These are phyloP conservation scores for Aspergillus incahuasiensis DNA, from an alignment of 495 filamentous ascomycete species.

Conservation along the genomic window DNA sequence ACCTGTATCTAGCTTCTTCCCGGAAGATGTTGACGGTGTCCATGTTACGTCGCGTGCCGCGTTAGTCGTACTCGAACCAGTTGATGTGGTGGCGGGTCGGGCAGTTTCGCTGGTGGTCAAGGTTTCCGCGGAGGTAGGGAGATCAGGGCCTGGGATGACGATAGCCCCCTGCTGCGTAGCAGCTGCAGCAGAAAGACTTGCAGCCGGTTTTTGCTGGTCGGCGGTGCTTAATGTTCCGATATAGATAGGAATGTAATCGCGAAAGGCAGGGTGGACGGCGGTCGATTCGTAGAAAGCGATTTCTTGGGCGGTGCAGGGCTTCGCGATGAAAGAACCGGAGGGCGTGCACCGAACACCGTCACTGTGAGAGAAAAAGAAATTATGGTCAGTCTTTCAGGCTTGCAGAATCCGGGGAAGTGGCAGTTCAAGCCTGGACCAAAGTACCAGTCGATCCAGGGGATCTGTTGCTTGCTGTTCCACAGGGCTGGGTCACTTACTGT, in stretches of 20 bases:
- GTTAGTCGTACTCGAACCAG: slow-evolving; percentile 4
- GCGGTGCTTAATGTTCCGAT: slow-evolving; percentile 66
- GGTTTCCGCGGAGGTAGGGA: slow-evolving; percentile 17
- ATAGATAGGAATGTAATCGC: slow-evolving; percentile 76
- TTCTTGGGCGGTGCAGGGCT: slow-evolving; percentile 85
- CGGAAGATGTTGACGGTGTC: slow-evolving; percentile 47
- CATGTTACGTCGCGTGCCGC: slow-evolving; percentile 31
- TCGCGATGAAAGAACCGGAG: slow-evolving; percentile 84
- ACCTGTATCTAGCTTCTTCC: slow-evolving; percentile 63
- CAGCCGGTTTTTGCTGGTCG: slow-evolving; percentile 48
- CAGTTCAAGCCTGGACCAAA: not conserved
- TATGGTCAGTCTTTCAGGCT: slow-evolving; percentile 5
- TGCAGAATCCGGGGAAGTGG: not conserved
- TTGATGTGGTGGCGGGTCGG: slow-evolving; percentile 1
- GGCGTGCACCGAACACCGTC: slow-evolving; percentile 86
- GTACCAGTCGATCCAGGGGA: not conserved
- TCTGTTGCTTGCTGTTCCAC: not conserved
- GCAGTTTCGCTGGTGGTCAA: slow-evolving; percentile 11
- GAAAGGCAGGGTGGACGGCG: slow-evolving; percentile 62
- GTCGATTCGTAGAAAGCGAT: slow-evolving; percentile 89
- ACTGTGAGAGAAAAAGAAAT: slow-evolving; percentile 40
- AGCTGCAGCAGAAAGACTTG: slow-evolving; percentile 40
- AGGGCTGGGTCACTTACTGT: slow-evolving; percentile 64
- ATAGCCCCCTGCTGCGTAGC: slow-evolving; percentile 37
- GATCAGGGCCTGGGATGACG: slow-evolving; percentile 39